Conservation (phyloP, 306 rosid species). For the Ammopiptanthus mongolicus region DNA sequence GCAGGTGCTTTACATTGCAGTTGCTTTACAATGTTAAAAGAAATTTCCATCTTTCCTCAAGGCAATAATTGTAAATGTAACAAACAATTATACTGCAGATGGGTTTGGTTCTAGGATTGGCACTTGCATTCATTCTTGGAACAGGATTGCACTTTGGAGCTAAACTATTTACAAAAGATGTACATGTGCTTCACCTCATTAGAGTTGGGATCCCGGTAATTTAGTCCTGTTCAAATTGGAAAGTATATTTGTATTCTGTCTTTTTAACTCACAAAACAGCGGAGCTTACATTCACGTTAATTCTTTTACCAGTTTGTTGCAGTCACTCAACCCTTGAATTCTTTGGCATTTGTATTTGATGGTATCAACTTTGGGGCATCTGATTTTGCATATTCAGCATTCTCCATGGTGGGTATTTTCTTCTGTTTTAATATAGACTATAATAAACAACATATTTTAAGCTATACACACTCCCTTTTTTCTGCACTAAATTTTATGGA, state of each 20-base stretch:
- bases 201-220: conserved; percentile 75
- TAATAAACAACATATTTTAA: neutral
- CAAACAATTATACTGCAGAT: conserved; percentile 46
- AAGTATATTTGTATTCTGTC: neutral
- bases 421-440: neutral
- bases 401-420: conserved; percentile 67
- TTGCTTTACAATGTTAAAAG: conserved; percentile 23
- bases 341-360: conserved; percentile 90
- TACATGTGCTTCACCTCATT: conserved; percentile 60
- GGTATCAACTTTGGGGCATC: conserved; percentile 98
- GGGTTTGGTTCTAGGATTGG: conserved; percentile 73
- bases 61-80: neutral
- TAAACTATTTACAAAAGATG: conserved; percentile 65
- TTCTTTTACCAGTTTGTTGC: conserved; percentile 70
- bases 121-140: conserved; percentile 68
- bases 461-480: neutral
- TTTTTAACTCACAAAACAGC: neutral
- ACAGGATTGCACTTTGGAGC: conserved; percentile 76
- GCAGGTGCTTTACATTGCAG: conserved; percentile 71
- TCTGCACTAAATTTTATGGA: neutral
- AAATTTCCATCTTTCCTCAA: neutral
- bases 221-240: conserved; percentile 10
- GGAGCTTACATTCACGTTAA: conserved; percentile 18
- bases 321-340: conserved; percentile 84
- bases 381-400: conserved; percentile 95